Percentiles rank a stretch among this genome's conserved stretches.
These are phyloP conservation scores for Trichocladium uniseriatum DNA, from an alignment of 495 filamentous ascomycete species.

Conservation along the genomic window DNA sequence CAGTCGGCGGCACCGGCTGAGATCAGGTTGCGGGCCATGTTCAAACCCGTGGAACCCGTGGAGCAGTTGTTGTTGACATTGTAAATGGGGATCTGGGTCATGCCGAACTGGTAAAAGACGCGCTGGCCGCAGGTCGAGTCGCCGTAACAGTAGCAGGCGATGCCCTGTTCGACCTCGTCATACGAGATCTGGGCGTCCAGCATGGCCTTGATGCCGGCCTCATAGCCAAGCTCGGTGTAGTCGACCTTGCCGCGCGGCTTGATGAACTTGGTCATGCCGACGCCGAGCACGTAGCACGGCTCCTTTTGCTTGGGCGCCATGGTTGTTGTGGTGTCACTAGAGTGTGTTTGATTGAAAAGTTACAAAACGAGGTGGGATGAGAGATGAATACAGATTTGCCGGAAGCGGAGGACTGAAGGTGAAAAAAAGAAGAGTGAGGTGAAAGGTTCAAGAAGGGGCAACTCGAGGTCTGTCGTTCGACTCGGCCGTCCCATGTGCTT, in stretches of 20 bases:
- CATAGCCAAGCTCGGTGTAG: constrained; percentile 84
- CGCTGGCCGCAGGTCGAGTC: constrained; percentile 93
- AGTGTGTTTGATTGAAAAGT: too few relatives aligned
- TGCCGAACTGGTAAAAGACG: constrained; percentile 98
- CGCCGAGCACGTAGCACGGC: constrained; percentile 76
- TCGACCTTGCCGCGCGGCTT: constrained; percentile 90
- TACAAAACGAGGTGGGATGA: too few relatives aligned
- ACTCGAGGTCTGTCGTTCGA: too few relatives aligned
- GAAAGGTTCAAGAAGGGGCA: neutral
- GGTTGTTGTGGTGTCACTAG: neutral
- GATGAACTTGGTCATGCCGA: constrained; percentile 98
- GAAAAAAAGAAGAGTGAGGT: neutral
- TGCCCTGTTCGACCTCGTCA: constrained; percentile 88
- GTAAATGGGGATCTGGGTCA: constrained; percentile 91
- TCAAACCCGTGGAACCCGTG: constrained; percentile 80
- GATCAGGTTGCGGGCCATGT: constrained; percentile 75
- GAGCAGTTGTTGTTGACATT: constrained; percentile 99
- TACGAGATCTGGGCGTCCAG: constrained; percentile 92
- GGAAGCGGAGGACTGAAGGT: neutral
- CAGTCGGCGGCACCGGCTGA: constrained; percentile 72
- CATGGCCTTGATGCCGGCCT: constrained; percentile 92
- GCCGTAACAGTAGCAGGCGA: constrained; percentile 97
- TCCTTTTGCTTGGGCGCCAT: constrained; percentile 40
- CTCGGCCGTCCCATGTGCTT: too few relatives aligned
- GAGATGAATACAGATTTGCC: neutral